Evolutionary conservation across 805 yeast species (phyloP), one percentile per base, ranked within the genome.

Genomic region (Kodamaea nitidulidarum): DNA sequence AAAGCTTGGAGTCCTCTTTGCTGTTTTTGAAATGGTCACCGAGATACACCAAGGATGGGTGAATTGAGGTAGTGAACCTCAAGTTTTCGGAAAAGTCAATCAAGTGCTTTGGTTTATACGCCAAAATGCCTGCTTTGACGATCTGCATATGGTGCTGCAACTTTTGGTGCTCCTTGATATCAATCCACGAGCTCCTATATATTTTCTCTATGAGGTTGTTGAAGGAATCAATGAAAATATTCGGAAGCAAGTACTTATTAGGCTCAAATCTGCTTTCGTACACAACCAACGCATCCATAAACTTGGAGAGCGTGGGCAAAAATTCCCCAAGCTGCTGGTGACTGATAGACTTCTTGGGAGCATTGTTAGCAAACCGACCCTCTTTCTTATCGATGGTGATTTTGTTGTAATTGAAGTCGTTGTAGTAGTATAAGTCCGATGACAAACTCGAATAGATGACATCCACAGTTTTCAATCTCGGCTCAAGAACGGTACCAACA

Each of bases 391-490:
- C 45, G 16, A 42, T 36, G 4, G 44, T 31, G 15, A 48, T 44
- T 15, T 32, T 26, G 24, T 60, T 58, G 33, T 47, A 51, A 42
- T 63, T 61, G 40, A 41, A 48, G 43, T 63, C 63, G 32, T 55
- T 54, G 45, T 44, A 51, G 38, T 56, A 52, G 40, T 60, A 56
- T 14, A 65, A 33, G 38, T 59, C 61, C 16, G 54, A 51, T 40
- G 51, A 48, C 34, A 62, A 53, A 36, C 56, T 48, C 9, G 66
- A 49, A 39, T 61, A 63, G 4, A 60, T 44, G 4, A 52, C 57
- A 38, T 59, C 60, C 29, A 56, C 50, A 0, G 67, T 61, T 22
- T 56, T 55, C 35, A 48, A 50, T 31, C 64, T 51, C 1, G 61
- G 57, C 21, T 39, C 33, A n/a, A 63, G 38, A 7, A 42, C 35